phyloP scores from a whole-genome alignment of 108 stramenopile species.

The Nitzschia palea region DNA sequence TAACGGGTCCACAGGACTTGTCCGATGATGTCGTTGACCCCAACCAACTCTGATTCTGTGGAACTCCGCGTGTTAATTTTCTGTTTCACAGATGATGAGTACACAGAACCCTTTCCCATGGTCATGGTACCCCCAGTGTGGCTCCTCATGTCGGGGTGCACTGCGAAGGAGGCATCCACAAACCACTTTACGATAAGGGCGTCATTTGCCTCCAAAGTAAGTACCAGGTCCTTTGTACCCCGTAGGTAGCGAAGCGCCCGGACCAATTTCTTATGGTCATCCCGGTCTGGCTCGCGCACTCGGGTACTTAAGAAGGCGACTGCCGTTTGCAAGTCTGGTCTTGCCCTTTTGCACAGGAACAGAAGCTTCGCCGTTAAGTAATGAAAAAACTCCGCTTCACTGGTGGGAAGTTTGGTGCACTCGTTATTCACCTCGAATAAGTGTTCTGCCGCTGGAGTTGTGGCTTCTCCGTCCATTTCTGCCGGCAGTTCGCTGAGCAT shows the following conservation, averaged over 20 bases:
- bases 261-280: slow-evolving; percentile 47
- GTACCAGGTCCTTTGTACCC: slow-evolving; percentile 22
- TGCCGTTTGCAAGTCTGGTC: slow-evolving; percentile 34
- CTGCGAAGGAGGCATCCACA: slow-evolving; percentile 38
- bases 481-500: slow-evolving; percentile 7
- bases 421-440: slow-evolving; percentile 38
- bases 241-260: slow-evolving; percentile 40
- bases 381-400: slow-evolving; percentile 27
- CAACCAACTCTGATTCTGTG: slow-evolving; percentile 35
- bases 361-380: slow-evolving; percentile 33
- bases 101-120: slow-evolving; percentile 21
- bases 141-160: slow-evolving; percentile 42
- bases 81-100: slow-evolving; percentile 34
- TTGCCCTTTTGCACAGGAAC: slow-evolving; percentile 22
- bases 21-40: slow-evolving; percentile 27
- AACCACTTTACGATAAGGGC: slow-evolving; percentile 8
- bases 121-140: slow-evolving; percentile 49
- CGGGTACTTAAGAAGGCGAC: slow-evolving; percentile 53
- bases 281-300: slow-evolving; percentile 34
- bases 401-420: neutral
- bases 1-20: slow-evolving; percentile 37
- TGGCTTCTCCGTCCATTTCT: slow-evolving; percentile 3
- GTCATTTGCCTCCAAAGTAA: slow-evolving; percentile 21
- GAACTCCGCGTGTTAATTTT: slow-evolving; percentile 51
- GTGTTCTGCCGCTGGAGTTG: slow-evolving; percentile 41